These are phyloP conservation scores for Phytopythium oedochilum DNA, from an alignment of 352 stramenopile genomes.

Conservation along the genomic window DNA sequence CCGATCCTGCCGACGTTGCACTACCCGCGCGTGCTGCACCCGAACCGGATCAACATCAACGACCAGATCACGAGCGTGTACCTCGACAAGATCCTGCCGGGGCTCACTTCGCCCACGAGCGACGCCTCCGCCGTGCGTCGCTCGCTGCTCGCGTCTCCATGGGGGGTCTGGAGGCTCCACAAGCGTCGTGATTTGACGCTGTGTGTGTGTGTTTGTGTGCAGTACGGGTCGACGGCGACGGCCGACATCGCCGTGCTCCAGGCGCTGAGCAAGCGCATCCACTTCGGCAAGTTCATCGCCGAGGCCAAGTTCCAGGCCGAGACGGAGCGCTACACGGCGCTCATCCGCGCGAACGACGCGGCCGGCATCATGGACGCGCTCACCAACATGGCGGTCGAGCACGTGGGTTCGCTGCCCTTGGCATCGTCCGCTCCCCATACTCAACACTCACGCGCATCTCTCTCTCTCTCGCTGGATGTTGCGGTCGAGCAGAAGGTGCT, in stretches of 20 bases:
- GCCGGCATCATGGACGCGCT: constrained; percentile 95
- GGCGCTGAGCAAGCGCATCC: constrained; percentile 95
- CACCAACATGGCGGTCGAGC: constrained; percentile 93
- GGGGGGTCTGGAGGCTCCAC: no score
- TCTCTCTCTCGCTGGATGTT: constrained; percentile 1
- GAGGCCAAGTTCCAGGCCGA: constrained; percentile 95
- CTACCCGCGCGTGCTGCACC: constrained; percentile 92
- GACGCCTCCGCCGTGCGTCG: constrained; percentile 79
- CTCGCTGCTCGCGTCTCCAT: no score
- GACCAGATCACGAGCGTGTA: constrained; percentile 96
- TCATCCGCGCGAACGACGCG: constrained; percentile 92
- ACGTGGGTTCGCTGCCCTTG: constrained; percentile 35
- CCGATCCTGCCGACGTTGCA: constrained; percentile 90
- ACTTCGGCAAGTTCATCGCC: constrained; percentile 99
- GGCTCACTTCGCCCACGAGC: constrained; percentile 84
- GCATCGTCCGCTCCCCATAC: no score
- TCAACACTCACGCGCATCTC: no score
- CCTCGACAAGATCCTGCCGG: constrained; percentile 93
- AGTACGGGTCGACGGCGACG: constrained; percentile 81
- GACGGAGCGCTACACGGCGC: constrained; percentile 87
- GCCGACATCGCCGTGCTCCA: constrained; percentile 93
- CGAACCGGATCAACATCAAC: constrained; percentile 98
- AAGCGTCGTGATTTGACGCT: no score
- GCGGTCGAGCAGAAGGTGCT: constrained; percentile 65
- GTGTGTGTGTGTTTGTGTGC: neutral